These are phyloP conservation scores for Colletotrichum cordylinicola DNA, from an alignment of 2,329 filamentous ascomycete species.

Conservation along the genomic window DNA sequence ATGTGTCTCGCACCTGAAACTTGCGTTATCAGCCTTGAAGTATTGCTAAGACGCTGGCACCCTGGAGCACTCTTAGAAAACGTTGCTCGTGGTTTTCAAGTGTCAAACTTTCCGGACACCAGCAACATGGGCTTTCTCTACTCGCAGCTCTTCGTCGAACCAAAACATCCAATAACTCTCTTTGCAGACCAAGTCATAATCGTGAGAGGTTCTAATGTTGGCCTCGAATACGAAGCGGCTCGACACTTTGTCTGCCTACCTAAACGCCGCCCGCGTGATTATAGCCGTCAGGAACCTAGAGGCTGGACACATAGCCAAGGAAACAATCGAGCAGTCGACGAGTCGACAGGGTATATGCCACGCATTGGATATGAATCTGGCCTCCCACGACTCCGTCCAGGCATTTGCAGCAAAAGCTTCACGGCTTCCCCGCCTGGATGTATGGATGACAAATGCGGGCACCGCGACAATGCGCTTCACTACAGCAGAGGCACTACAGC, in stretches of 20 bases:
- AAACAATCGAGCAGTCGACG: background rate
- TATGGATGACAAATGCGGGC: background rate
- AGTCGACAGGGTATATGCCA: background rate
- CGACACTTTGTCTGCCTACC: background rate
- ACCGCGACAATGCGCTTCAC: background rate
- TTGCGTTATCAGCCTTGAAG: background rate
- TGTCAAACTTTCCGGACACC: background rate
- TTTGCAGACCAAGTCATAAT: background rate
- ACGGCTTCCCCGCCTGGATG: background rate
- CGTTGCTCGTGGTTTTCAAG: too few species aligned
- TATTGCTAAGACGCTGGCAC: too few species aligned
- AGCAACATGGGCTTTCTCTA: background rate
- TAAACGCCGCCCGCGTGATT: background rate
- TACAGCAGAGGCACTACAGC: background rate
- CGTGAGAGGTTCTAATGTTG: background rate
- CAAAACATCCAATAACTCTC: rapidly evolving
- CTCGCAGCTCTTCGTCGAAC: background rate
- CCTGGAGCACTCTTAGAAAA: too few species aligned
- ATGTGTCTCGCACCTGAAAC: too few species aligned
- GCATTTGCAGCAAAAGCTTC: background rate
- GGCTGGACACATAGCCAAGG: background rate
- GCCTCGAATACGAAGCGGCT: background rate
- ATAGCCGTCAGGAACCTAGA: background rate
- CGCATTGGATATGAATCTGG: background rate
- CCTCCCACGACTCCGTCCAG: background rate